Base-by-base conservation (phyloP, 1,284 basidiomycete genomes). In the Pholiota adiposa region DNA sequence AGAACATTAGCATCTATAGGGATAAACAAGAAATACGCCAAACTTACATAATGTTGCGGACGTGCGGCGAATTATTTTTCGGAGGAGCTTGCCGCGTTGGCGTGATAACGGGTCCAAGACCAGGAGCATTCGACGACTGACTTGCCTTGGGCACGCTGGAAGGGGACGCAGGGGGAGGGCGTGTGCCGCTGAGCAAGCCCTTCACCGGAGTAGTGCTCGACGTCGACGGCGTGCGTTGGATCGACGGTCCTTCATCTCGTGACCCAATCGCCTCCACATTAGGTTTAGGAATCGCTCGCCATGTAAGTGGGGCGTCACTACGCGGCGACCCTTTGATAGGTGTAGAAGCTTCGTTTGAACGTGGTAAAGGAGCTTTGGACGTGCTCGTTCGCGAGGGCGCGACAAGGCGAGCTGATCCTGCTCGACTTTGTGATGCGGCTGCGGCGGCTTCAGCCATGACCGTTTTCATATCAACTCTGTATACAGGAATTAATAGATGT, bases 401-500 rank as follows among this genome's bases (percentile, higher is more conserved):
- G n/a, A 12, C n/a, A 19, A 16, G 33, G 31, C 54, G 44, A 5
- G 18, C 21, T 2, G 58, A 48, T 16, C 48, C 21, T 4, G 65
- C 9, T 27, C 65, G 61, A 54, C 54, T 62, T 9, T 43, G 40
- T 9, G n/a, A n/a, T n/a, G 19, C 9, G 11, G 44, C 44, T 7
- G 44, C 44, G 6, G 85, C 84, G 0, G 87, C 85, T 71, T 94
- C 92, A 0, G 91, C 93, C 86, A 97, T 94, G 62, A 98, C 88
- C 19, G 85, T 79, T 65, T 92, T 89, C 80, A 97, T 87, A 69
- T 97, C 93, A 8, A 88, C 83, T 27, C 90, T 93, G 54, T 52
- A 53, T 23, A 43, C 14, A 55, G 55, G 33, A 21, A 21, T 59
- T 36, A 54, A 49, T 50, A 59, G 25, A 19, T 52, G 27, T 46